Evolutionary conservation across 805 yeast genomes (phyloP).

Genomic region (Jamesozyma lodderae): DNA sequence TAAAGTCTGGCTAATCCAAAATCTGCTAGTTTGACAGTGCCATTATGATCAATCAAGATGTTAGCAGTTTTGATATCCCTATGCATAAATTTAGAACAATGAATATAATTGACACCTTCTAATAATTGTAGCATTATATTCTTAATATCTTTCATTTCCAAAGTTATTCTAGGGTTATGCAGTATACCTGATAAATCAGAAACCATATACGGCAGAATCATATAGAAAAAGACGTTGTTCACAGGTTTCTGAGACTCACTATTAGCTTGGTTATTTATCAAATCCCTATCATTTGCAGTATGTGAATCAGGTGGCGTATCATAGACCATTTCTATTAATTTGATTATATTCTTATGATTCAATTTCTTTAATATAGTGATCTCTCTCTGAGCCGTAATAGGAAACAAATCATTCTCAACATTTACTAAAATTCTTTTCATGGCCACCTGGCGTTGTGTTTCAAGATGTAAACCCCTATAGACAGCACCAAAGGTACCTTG

Average conservation of each 20-base stretch:
- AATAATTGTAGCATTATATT: constrained; percentile 73
- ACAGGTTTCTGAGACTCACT: neutral
- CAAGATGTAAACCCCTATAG: constrained; percentile 53
- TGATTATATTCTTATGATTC: constrained; percentile 62
- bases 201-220: constrained; percentile 89
- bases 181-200: constrained; percentile 85
- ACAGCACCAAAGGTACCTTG: constrained; percentile 91
- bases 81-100: constrained; percentile 48
- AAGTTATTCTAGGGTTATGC: constrained; percentile 60
- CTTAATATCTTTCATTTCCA: constrained; percentile 65
- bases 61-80: constrained; percentile 97
- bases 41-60: constrained; percentile 66
- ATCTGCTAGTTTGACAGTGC: constrained; percentile 84
- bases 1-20: constrained; percentile 84
- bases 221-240: constrained; percentile 45
- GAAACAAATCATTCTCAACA: constrained; percentile 51
- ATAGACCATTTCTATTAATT: constrained; percentile 69
- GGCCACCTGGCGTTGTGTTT: constrained; percentile 61
- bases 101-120: constrained; percentile 75
- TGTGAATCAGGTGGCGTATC: constrained; percentile 32
- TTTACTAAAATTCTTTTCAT: constrained; percentile 69
- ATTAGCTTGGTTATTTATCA: constrained; percentile 2
- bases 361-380: constrained; percentile 70
- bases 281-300: constrained; percentile 2
- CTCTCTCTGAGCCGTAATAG: constrained; percentile 91